Percentiles rank a stretch among this genome's conserved stretches.
Evolutionary conservation across 2,329 filamentous ascomycete species (phyloP).

Genomic region (Botrytis hyacinthi): DNA sequence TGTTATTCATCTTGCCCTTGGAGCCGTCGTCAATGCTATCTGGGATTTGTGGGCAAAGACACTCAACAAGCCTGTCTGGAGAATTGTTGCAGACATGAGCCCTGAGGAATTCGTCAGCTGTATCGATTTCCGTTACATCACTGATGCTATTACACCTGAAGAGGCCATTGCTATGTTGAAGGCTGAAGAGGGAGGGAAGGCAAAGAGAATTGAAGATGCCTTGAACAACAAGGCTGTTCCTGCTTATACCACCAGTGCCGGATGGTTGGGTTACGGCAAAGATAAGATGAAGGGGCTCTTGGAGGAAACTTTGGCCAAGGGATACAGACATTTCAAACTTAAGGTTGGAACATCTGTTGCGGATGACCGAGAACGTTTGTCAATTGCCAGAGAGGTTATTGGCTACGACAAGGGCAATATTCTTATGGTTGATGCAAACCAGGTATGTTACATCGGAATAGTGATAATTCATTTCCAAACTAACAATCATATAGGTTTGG

Average conservation of each 20-base stretch:
- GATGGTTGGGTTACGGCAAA: constrained; percentile 88
- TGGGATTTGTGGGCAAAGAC: constrained; percentile 96
- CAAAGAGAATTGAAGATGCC: constrained; percentile 68
- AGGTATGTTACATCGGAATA: constrained; percentile 48
- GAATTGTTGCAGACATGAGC: constrained; percentile 84
- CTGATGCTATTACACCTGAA: constrained; percentile 83
- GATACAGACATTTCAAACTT: constrained; percentile 85
- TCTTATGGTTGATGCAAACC: constrained; percentile 91
- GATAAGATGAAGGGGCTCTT: constrained; percentile 79
- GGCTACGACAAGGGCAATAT: constrained; percentile 72
- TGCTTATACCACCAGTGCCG: constrained; percentile 86
- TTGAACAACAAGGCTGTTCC: constrained; percentile 73
- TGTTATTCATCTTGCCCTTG: constrained; percentile 87
- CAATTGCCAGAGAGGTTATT: constrained; percentile 75
- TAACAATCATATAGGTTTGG: constrained; percentile 57
- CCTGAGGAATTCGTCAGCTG: constrained; percentile 83
- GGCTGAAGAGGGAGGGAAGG: constrained; percentile 65
- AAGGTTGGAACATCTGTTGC: constrained; percentile 78
- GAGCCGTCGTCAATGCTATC: constrained; percentile 83
- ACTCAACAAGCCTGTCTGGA: constrained; percentile 84
- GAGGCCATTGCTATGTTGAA: constrained; percentile 74
- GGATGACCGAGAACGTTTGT: constrained; percentile 67
- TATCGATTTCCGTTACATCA: constrained; percentile 95
- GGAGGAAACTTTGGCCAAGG: constrained; percentile 69
- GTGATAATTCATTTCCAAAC: neutral